Percentiles rank a stretch among this genome's conserved stretches.
phyloP scores from a whole-genome alignment of 257 asterid genomes.

The Anisodus tanguticus region DNA sequence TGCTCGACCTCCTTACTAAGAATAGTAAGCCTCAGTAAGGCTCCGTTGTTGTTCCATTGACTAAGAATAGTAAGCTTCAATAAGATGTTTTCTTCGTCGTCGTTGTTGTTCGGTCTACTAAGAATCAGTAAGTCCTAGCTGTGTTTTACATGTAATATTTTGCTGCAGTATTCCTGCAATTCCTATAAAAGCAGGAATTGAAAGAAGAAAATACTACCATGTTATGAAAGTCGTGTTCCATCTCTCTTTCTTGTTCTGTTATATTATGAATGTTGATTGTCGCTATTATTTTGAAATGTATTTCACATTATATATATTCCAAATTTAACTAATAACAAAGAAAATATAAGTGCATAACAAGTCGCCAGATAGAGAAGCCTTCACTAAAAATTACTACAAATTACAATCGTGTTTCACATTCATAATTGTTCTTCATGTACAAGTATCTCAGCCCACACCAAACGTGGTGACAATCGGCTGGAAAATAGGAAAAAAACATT shows the following conservation, averaged over 20 bases:
- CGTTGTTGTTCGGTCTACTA: background rate
- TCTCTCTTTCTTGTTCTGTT: background rate
- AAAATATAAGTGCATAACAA: background rate
- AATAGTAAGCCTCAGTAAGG: slow-evolving; percentile 7
- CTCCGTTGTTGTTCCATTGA: background rate
- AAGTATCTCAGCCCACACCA: slow-evolving; percentile 39
- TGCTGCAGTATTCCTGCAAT: slow-evolving; percentile 11
- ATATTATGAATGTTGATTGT: background rate
- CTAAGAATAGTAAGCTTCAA: background rate
- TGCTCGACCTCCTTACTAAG: slow-evolving; percentile 52
- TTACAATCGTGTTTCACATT: slow-evolving; percentile 7
- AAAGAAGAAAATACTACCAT: background rate
- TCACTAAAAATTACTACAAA: slow-evolving; percentile 17
- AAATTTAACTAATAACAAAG: background rate
- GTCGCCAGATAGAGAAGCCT: background rate
- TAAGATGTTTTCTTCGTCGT: background rate
- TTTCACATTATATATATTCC: background rate
- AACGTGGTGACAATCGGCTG: slow-evolving; percentile 16
- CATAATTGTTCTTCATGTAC: slow-evolving; percentile 31
- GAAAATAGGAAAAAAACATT: background rate
- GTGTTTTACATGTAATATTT: slow-evolving; percentile 1
- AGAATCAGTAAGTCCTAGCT: background rate
- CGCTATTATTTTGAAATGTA: no score
- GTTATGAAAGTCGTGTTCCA: background rate
- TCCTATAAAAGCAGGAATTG: background rate